These are phyloP conservation scores for Piper longum DNA, from an alignment of 164 flowering plant species.

Conservation along the genomic window DNA sequence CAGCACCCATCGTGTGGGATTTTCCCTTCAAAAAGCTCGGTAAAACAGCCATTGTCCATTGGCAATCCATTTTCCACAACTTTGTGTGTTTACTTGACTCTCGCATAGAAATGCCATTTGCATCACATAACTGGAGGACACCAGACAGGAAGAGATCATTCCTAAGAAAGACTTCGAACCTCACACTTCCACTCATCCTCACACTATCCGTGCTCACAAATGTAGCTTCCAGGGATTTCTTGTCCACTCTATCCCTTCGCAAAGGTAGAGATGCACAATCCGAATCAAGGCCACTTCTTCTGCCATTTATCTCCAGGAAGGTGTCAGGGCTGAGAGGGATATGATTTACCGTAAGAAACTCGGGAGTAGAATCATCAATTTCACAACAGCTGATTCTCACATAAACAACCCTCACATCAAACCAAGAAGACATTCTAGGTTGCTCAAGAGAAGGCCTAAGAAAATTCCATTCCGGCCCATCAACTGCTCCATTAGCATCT, in stretches of 20 bases:
- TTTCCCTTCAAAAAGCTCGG: constrained; percentile 50
- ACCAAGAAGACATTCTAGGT: constrained; percentile 44
- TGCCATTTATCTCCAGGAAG: constrained; percentile 67
- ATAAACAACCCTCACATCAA: constrained; percentile 73
- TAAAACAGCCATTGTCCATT: constrained; percentile 30
- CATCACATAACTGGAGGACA: constrained; percentile 37
- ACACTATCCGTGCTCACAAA: constrained; percentile 73
- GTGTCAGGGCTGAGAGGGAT: constrained; percentile 61
- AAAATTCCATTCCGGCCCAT: constrained; percentile 15
- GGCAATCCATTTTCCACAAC: constrained; percentile 60
- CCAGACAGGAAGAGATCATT: constrained; percentile 58
- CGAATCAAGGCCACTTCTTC: constrained; percentile 35
- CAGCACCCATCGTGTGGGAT: constrained; percentile 21
- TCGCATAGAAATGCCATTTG: constrained; percentile 31
- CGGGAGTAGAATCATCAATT: constrained; percentile 60
- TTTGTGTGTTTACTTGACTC: constrained; percentile 24
- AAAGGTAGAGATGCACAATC: constrained; percentile 49
- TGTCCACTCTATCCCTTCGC: constrained; percentile 58
- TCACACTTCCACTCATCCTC: constrained; percentile 60
- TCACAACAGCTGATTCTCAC: constrained; percentile 57
- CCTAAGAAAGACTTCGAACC: constrained; percentile 60
- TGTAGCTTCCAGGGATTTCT: constrained; percentile 68
- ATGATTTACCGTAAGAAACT: constrained; percentile 51
- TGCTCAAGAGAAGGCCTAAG: constrained; percentile 18
- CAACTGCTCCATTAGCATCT: constrained; percentile 20